Evolutionary conservation across 495 filamentous ascomycete genomes (phyloP), one percentile per base, ranked within the genome.

Genomic region (Pyronema domesticum): DNA sequence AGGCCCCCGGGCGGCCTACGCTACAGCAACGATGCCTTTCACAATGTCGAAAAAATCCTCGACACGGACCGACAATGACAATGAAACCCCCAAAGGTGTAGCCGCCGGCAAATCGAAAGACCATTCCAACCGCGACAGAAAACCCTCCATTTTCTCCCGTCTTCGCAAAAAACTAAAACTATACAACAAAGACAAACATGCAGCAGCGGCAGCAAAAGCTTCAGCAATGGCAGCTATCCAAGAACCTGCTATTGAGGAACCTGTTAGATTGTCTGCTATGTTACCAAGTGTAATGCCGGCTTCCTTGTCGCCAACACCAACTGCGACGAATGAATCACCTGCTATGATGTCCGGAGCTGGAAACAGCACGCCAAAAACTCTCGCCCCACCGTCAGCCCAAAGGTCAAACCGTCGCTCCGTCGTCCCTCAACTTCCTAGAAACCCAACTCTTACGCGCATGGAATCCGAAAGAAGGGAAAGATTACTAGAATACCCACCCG

Each of bases 371-470:
- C 8, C 36, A 14, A 17, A 9, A 33, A n/a, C 1, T 37, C 36
- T 37, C 37, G 50, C 35, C 50, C 8, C 47, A 36, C 36, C 50
- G 10, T 8, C 14, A 30, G 42, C 9, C 30, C 14, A 35, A 14
- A 14, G 37, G 17, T 34, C 10, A 53, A 34, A 13, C 34, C 15
- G 48, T 43, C 81, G 57, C 81, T 60, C 75, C 57, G 87, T 87
- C 1, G 78, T 89, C n/a, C 82, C 86, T 8, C 81, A 81, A 13
- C 70, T 93, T 39, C 85, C 88, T 36, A 76, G 85, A 53, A 70
- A 80, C 9, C 74, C 78, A 50, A 88, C 84, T 3, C 86, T 89
- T 68, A 82, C 80, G 66, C 76, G 87, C 60, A 86, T 88, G 62
- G 77, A 82, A 61, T 86, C 84, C 19, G 89, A 94, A 67, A 74